Conservation (phyloP, 129 eudicot genomes). For the Lactuca sativa region DNA sequence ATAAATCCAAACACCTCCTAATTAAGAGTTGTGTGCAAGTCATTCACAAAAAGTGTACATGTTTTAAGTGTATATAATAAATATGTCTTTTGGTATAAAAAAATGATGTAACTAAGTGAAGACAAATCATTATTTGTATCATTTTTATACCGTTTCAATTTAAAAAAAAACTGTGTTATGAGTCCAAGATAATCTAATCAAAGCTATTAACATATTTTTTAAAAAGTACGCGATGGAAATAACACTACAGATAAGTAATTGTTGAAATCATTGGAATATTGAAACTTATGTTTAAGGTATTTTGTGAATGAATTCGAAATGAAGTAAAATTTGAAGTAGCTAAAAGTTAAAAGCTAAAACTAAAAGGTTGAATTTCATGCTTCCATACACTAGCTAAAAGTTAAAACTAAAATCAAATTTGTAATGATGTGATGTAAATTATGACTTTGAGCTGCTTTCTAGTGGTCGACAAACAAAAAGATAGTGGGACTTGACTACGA, state of each 20-base stretch:
- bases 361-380: conserved; percentile 10
- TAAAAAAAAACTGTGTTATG: background rate
- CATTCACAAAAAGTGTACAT: too few relatives aligned
- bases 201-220: background rate
- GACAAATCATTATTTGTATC: too few relatives aligned
- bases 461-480: conserved; percentile 25
- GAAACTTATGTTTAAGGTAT: background rate
- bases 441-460: conserved; percentile 19
- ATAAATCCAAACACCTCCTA: too few relatives aligned
- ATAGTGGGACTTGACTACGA: conserved; percentile 31
- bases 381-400: conserved; percentile 22
- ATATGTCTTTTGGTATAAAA: too few relatives aligned
- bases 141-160: too few relatives aligned
- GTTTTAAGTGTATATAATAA: too few relatives aligned
- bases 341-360: background rate
- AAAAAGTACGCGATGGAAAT: background rate
- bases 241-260: background rate
- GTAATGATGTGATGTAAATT: conserved; percentile 23
- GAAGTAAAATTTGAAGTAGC: background rate
- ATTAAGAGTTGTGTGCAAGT: too few relatives aligned
- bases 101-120: background rate
- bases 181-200: background rate
- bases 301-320: background rate
- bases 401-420: conserved; percentile 25
- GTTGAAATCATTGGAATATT: conserved; percentile 5